These are phyloP conservation scores for Monosporascus sp. DNA, from an alignment of 2,329 filamentous ascomycete genomes.

Conservation along the genomic window DNA sequence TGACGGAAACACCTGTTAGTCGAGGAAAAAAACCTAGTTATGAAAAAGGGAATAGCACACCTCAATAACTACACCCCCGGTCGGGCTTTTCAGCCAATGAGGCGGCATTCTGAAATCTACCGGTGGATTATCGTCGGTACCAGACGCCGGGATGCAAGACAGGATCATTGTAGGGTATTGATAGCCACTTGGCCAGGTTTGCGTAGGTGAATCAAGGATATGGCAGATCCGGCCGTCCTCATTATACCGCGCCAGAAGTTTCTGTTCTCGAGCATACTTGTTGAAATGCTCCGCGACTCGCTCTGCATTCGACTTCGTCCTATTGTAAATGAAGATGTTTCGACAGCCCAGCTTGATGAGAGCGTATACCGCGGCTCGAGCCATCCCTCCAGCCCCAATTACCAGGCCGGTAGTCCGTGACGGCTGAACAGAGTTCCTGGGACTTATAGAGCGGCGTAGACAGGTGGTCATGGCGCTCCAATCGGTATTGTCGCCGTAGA, in stretches of 20 bases:
- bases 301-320: slow-evolving; percentile 56
- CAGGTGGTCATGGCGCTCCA: slow-evolving; percentile 61
- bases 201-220: slow-evolving; percentile 52
- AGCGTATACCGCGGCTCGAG: slow-evolving; percentile 67
- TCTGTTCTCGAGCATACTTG: slow-evolving; percentile 35
- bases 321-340: slow-evolving; percentile 67
- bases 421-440: slow-evolving; percentile 55
- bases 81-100: slow-evolving; percentile 65
- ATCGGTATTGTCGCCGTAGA: slow-evolving; percentile 68
- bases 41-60: slow-evolving; percentile 19
- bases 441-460: slow-evolving; percentile 63
- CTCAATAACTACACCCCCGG: slow-evolving; percentile 69
- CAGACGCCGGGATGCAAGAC: slow-evolving; percentile 65
- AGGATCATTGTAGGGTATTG: slow-evolving; percentile 65
- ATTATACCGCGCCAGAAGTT: slow-evolving; percentile 28
- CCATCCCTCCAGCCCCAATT: slow-evolving; percentile 65
- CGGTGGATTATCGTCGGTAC: slow-evolving; percentile 53
- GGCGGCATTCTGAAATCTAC: slow-evolving; percentile 65
- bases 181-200: slow-evolving; percentile 58
- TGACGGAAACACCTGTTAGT: slow-evolving; percentile 1
- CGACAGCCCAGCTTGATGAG: slow-evolving; percentile 68
- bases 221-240: slow-evolving; percentile 37
- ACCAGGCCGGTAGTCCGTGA: slow-evolving; percentile 50
- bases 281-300: slow-evolving; percentile 65
- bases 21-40: background rate